phyloP scores from a whole-genome alignment of 345 rosid genomes.

The Arabidopsis thaliana region TAIR10.1 NC_003071.7:10132001-10132500 shows the following conservation, averaged over 20 bases:
- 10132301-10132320: conserved; percentile 59
- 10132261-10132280: conserved; percentile 69
- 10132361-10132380: conserved; percentile 75
- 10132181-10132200: conserved; percentile 62
- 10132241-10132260: conserved; percentile 85
- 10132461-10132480: conserved; percentile 53
- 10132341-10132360: conserved; percentile 69
- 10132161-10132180: conserved; percentile 66
- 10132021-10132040: conserved; percentile 81
- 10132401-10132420: conserved; percentile 69
- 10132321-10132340: conserved; percentile 63
- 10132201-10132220: conserved; percentile 65
- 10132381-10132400: conserved; percentile 67
- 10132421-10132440: conserved; percentile 54
- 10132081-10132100: conserved; percentile 76
- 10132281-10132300: conserved; percentile 78
- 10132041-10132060: conserved; percentile 87
- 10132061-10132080: conserved; percentile 69
- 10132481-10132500: conserved; percentile 76
- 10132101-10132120: conserved; percentile 51
- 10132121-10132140: conserved; percentile 46
- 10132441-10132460: conserved; percentile 60
- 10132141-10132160: conserved; percentile 62
- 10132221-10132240: conserved; percentile 65
- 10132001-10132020: conserved; percentile 49